Conservation (phyloP, 2,329 filamentous ascomycete species). For the Xylariales sp. region DNA sequence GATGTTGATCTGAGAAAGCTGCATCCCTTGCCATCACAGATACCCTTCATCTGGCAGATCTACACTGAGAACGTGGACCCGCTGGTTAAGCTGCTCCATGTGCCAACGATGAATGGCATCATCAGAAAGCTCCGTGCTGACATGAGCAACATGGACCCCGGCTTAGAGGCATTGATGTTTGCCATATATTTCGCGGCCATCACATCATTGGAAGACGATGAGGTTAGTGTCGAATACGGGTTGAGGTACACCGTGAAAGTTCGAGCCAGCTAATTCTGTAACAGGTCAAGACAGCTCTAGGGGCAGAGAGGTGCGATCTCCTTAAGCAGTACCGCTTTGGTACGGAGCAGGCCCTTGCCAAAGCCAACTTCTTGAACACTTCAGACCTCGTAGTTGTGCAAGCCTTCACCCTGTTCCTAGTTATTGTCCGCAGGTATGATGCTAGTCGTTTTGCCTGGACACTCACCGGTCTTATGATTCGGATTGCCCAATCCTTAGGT, state of each 20-base stretch:
- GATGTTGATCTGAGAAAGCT: slow-evolving; percentile 61
- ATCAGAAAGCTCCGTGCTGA: slow-evolving; percentile 59
- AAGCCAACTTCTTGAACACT: slow-evolving; percentile 55
- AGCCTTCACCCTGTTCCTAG: slow-evolving; percentile 56
- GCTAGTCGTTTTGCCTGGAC: slow-evolving; percentile 56
- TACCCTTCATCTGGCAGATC: slow-evolving; percentile 64
- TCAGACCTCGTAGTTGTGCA: slow-evolving; percentile 58
- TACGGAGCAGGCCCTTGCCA: slow-evolving; percentile 56
- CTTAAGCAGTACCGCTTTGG: slow-evolving; percentile 47
- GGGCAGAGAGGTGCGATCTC: slow-evolving; percentile 39
- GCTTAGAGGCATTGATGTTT: slow-evolving; percentile 60
- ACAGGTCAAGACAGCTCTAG: slow-evolving; percentile 49
- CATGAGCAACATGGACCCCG: slow-evolving; percentile 50
- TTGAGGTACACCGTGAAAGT: not conserved
- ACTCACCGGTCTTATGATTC: slow-evolving; percentile 56
- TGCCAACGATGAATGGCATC: slow-evolving; percentile 59
- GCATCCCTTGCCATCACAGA: slow-evolving; percentile 63
- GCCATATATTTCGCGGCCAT: slow-evolving; percentile 56
- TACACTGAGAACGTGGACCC: slow-evolving; percentile 73
- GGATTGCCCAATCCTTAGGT: slow-evolving; percentile 50
- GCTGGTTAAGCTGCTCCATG: slow-evolving; percentile 66
- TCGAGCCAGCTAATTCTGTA: not conserved
- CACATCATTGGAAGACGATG: slow-evolving; percentile 55
- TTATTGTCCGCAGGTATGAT: slow-evolving; percentile 47
- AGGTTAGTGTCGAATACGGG: slow-evolving; percentile 33